Base-by-base conservation (phyloP, 2,329 filamentous ascomycete species). In the Rutstroemia sp. region DNA sequence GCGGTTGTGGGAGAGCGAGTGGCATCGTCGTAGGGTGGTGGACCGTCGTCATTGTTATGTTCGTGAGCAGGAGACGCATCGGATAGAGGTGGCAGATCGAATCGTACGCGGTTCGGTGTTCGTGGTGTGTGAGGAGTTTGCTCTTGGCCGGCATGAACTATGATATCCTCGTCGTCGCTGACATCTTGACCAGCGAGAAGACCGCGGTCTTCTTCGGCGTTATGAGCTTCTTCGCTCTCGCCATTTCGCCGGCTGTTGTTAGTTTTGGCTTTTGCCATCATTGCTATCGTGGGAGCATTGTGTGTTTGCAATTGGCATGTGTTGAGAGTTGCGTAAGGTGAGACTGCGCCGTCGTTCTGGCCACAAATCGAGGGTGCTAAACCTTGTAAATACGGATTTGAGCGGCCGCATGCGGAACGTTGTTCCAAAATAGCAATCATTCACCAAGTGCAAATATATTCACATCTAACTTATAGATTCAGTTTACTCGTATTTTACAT, bases 1-100 rank as follows among this genome's bases (percentile, higher is more conserved):
- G 66, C 47, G 65, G 67, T 50, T 58, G 58, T 18, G 62, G 30
- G 47, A 10, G 45, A 21, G n/a, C 44, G 44, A n/a, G 59, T 19
- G 62, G 12, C 62, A 41, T 67, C 64, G 39, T 60, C 57, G 46
- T 67, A 64, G 71, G 18, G 86, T 80, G 38, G 81, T 79, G 59
- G 74, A 59, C 49, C 65, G 18, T 62, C 64, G 47, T 63, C 63
- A 10, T 65, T 61, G 16, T 9, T 39, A 5, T 30, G 38, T 2
- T 41, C 16, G 14, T 18, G 14, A 9, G 38, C 14, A 23, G 9
- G 27, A 7, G 25, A 30, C 7, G 30, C 45, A 41, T 49, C 39
- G 16, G 23, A 9, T 1, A 25, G 39, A 8, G 63, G 58, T n/a
- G 68, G 67, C 7, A 71, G 63, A 41, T 70, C 66, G 49, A 71